These are phyloP conservation scores for Porpolomopsis calyptriformis DNA, from an alignment of 768 basidiomycete genomes.

Conservation along the genomic window DNA sequence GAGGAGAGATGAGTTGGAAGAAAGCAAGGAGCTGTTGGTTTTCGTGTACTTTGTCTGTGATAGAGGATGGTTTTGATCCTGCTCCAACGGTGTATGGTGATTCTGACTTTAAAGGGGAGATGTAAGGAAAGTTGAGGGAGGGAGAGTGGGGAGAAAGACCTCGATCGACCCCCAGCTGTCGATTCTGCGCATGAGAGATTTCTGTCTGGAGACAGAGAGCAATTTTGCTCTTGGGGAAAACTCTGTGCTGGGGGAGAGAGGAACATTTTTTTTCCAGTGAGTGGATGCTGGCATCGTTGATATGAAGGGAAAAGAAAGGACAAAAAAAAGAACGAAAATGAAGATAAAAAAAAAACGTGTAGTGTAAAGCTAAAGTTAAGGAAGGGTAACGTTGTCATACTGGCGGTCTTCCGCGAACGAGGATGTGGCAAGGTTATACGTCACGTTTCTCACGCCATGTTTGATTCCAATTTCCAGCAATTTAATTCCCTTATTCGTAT, in stretches of 20 bases:
- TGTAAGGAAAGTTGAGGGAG: neutral
- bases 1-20: neutral
- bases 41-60: conserved; percentile 4
- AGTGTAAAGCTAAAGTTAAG: too few species aligned
- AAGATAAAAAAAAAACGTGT: too few species aligned
- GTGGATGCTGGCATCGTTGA: neutral
- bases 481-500: too few species aligned
- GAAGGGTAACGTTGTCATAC: too few species aligned
- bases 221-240: neutral
- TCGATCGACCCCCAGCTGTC: neutral
- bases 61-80: conserved; percentile 6
- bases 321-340: too few species aligned
- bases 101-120: neutral
- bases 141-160: neutral
- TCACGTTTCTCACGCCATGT: too few species aligned
- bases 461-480: too few species aligned
- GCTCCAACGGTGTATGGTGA: conserved; percentile 9
- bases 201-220: neutral
- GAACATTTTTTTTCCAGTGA: too few species aligned
- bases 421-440: too few species aligned
- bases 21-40: neutral
- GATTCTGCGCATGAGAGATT: neutral
- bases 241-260: neutral
- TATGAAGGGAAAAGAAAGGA: too few species aligned
- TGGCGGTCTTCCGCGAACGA: too few species aligned